Percentiles rank a stretch among this genome's conserved stretches.
Conservation (phyloP, 2,329 filamentous ascomycete genomes). For the Clonostachys solani region DNA sequence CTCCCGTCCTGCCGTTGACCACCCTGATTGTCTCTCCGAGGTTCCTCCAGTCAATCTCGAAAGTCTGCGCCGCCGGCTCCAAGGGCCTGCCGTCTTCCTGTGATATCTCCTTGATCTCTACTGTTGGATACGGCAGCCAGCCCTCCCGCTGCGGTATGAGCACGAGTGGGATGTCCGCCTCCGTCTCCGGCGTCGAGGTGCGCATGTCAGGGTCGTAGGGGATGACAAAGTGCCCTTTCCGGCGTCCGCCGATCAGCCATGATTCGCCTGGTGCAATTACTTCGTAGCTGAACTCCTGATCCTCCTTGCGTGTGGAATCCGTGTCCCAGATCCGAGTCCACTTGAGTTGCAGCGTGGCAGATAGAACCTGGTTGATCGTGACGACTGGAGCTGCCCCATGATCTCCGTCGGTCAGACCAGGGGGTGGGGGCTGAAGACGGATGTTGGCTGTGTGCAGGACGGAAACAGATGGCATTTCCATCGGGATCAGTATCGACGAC, state of each 20-base stretch:
- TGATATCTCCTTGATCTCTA: slow-evolving; percentile 68
- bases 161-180: slow-evolving; percentile 62
- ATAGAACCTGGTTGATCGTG: slow-evolving; percentile 60
- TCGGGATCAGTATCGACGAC: slow-evolving; percentile 77
- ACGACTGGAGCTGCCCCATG: slow-evolving; percentile 35
- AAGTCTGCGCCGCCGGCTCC: slow-evolving; percentile 27
- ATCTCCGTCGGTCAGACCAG: slow-evolving; percentile 18
- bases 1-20: slow-evolving; percentile 63
- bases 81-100: slow-evolving; percentile 18
- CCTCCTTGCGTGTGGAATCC: slow-evolving; percentile 23
- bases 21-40: slow-evolving; percentile 74
- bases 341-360: slow-evolving; percentile 56
- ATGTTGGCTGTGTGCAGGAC: slow-evolving; percentile 79
- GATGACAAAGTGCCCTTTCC: slow-evolving; percentile 73
- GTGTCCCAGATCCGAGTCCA: slow-evolving; percentile 63
- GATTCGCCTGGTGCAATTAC: slow-evolving; percentile 67
- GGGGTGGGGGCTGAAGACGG: slow-evolving; percentile 31
- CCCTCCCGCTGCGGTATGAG: slow-evolving; percentile 79
- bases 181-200: slow-evolving; percentile 37
- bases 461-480: slow-evolving; percentile 80
- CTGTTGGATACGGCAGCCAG: slow-evolving; percentile 67
- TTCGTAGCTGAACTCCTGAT: slow-evolving; percentile 79
- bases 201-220: slow-evolving; percentile 17
- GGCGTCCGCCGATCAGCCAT: slow-evolving; percentile 82
- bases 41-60: slow-evolving; percentile 78